Base-by-base conservation (phyloP, 495 filamentous ascomycete species). In the Elasticomyces elasticus region DNA sequence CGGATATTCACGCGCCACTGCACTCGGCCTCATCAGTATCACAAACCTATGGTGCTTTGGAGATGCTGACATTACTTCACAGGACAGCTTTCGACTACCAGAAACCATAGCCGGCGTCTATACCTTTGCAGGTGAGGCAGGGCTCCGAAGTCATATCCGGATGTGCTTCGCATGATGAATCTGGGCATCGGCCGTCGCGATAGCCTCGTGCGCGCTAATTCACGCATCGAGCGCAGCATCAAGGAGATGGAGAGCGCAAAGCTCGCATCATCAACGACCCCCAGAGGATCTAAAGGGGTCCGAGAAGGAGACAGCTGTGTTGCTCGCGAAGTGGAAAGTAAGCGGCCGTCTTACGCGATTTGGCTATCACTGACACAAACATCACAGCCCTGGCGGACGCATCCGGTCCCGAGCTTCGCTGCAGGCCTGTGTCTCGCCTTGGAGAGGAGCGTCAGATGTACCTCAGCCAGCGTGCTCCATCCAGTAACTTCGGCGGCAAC, bases 101-200 rank as follows among this genome's bases (percentile, higher is more conserved):
- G n/a, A n/a, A n/a, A n/a, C n/a, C n/a, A n/a, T n/a, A n/a, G n/a
- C n/a, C n/a, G n/a, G n/a, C n/a, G n/a, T n/a, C n/a, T n/a, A n/a
- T n/a, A n/a, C n/a, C n/a, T n/a, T n/a, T n/a, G n/a, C n/a, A n/a
- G n/a, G n/a, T n/a, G n/a, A n/a, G n/a, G n/a, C n/a, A n/a, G n/a
- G n/a, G n/a, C n/a, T n/a, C n/a, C n/a, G n/a, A n/a, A n/a, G n/a
- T n/a, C n/a, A n/a, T n/a, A n/a, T n/a, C 15, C 48, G 2, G 48
- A 51, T 15, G 40, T 23, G n/a, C 20, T 26, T 10, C 13, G 23
- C 7, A 59, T 59, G 56, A 44, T 45, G 2, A 51, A 59, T 27
- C 47, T 59, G 1, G 56, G 56, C 45, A 1, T 50, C 13, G 20
- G 1, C 2, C 56, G 56, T 28, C 56, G 56, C 5, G 56, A 59